Evolutionary conservation across 2,329 filamentous ascomycete genomes (phyloP).

Genomic region (Arthrobotrys sphaeroides): DNA sequence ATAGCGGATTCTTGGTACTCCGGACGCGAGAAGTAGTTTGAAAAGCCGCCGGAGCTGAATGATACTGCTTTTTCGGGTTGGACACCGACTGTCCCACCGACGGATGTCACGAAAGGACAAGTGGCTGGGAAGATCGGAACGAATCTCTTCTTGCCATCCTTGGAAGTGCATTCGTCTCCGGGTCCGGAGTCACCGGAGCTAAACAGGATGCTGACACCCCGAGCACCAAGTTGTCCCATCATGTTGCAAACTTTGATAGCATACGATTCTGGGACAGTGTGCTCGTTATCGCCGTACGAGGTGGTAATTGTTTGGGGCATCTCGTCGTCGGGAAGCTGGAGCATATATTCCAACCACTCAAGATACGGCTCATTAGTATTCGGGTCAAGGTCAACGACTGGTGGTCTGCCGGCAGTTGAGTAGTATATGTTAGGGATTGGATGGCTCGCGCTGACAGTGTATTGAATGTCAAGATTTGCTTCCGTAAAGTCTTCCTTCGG

Average conservation of each 20-base stretch:
- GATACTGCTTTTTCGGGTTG: conserved; percentile 65
- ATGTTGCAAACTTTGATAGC: conserved; percentile 71
- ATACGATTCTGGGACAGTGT: conserved; percentile 71
- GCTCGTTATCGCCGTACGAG: conserved; percentile 75
- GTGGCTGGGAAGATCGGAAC: conserved; percentile 72
- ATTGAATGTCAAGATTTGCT: conserved; percentile 71
- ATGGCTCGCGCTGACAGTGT: conserved; percentile 67
- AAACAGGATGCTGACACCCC: conserved; percentile 73
- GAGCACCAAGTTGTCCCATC: conserved; percentile 73
- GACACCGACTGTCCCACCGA: conserved; percentile 70
- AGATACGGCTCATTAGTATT: conserved; percentile 76
- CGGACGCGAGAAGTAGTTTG: conserved; percentile 65
- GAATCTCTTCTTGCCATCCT: conserved; percentile 69
- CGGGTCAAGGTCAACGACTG: conserved; percentile 63
- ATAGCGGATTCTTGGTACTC: conserved; percentile 65
- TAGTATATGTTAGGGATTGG: conserved; percentile 68
- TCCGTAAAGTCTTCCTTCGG: conserved; percentile 63
- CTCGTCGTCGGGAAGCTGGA: conserved; percentile 63
- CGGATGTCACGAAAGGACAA: conserved; percentile 74
- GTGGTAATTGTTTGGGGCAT: conserved; percentile 72
- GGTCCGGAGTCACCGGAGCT: conserved; percentile 70
- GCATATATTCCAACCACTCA: conserved; percentile 70
- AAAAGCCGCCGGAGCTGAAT: conserved; percentile 65
- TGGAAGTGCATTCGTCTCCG: conserved; percentile 68
- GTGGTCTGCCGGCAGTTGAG: conserved; percentile 68